Evolutionary conservation across 306 rosid species (phyloP).

Genomic region (Rosa persica): DNA sequence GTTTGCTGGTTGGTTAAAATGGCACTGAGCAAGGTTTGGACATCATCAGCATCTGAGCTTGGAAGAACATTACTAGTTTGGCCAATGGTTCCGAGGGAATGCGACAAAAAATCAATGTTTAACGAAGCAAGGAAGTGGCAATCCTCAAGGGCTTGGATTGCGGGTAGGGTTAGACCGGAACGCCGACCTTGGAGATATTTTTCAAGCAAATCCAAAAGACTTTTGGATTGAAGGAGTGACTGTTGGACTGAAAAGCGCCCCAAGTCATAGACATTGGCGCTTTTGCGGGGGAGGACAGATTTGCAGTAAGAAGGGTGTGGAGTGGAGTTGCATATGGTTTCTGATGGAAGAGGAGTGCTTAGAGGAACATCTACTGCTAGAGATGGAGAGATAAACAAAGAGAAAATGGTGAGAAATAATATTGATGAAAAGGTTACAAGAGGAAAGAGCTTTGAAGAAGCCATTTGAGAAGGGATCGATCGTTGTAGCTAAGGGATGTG

Average conservation of each 20-base stretch:
- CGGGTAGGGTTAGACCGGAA: slow-evolving; percentile 19
- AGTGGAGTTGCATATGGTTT: slow-evolving; percentile 33
- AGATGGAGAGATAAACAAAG: slow-evolving; percentile 11
- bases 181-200: slow-evolving; percentile 13
- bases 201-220: slow-evolving; percentile 15
- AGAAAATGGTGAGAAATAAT: slow-evolving; percentile 11
- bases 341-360: slow-evolving; percentile 13
- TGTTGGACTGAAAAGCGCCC: slow-evolving; percentile 33
- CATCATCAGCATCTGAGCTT: slow-evolving; percentile 28
- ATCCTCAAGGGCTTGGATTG: slow-evolving; percentile 30
- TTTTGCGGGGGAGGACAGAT: slow-evolving; percentile 28
- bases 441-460: slow-evolving; percentile 25
- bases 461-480: slow-evolving; percentile 17
- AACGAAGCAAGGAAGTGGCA: slow-evolving; percentile 26
- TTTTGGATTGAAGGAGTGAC: slow-evolving; percentile 25
- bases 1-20: slow-evolving; percentile 43
- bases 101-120: slow-evolving; percentile 26
- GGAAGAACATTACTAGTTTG: slow-evolving; percentile 25
- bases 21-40: slow-evolving; percentile 41
- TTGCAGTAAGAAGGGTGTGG: slow-evolving; percentile 35
- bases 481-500: background rate
- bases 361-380: slow-evolving; percentile 23
- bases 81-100: slow-evolving; percentile 7
- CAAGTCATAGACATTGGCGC: slow-evolving; percentile 23
- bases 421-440: background rate